Evolutionary conservation across 257 asterid species (phyloP), one percentile per base, ranked within the genome.

Genomic region (Paraleonurus japonicus): DNA sequence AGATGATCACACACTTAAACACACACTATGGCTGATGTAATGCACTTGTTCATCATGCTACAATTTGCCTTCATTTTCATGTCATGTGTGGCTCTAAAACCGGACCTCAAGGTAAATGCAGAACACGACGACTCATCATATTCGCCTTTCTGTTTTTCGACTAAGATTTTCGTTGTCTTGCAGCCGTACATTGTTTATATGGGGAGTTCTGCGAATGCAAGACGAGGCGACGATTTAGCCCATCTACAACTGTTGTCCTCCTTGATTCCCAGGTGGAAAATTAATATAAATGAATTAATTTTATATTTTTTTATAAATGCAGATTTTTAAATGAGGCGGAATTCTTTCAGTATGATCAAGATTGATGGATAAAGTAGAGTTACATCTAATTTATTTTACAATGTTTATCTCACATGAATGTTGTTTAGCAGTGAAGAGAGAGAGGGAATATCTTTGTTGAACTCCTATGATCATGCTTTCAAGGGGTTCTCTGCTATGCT

Each of bases 151-250:
- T 45, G 22, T 61, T 55, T 67, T 30, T 39, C 9, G 45, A 13
- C 24, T 50, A 57, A 39, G 4, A 59, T 16, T 3, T 35, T 28
- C 30, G 0, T 32, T 13, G n/a, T 64, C 0, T 57, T 78, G 89
- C 90, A 89, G 96, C 89, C 89, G 70, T 85, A 89, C 82, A 79
- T 89, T 53, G 88, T 85, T 22, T 89, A 89, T 28, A 84, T 89
- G 96, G 96, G 96, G 51, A 83, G 95, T 83, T 80, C 85, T 47
- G 73, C 75, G n/a, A 72, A 71, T 53, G 55, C 39, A 24, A 57
- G 43, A 63, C 74, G 76, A 66, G 66, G 39, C 22, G 66, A 55
- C 7, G 79, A 82, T 24, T 53, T 55, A 39, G 77, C 84, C 23
- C 87, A 85, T 80, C 60, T 82, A 61, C 81, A 75, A 30, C 22